A percentile compares a stretch with the other conserved stretches of the same genome.
phyloP scores from a whole-genome alignment of 164 flowering plant genomes.

The Tetracentron sinense region DNA sequence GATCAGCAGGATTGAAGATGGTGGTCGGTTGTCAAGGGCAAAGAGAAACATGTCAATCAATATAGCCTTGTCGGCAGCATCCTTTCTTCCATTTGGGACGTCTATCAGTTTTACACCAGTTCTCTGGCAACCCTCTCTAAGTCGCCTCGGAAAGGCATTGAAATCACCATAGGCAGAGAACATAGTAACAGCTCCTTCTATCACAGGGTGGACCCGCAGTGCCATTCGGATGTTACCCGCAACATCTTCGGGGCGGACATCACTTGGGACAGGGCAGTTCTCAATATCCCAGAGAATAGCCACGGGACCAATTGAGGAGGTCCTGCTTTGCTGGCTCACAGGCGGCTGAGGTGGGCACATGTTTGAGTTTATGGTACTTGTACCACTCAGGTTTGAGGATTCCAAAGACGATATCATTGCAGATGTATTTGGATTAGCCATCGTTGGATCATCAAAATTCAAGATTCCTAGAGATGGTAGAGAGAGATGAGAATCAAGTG shows the following conservation, averaged over 20 bases:
- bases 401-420: conserved; percentile 14
- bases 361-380: conserved; percentile 21
- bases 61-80: conserved; percentile 98
- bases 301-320: conserved; percentile 48
- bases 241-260: conserved; percentile 91
- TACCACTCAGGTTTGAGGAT: conserved; percentile 8
- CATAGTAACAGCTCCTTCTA: conserved; percentile 69
- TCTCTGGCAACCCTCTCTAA: conserved; percentile 95
- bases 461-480: conserved; percentile 18
- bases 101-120: conserved; percentile 94
- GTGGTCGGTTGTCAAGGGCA: conserved; percentile 94
- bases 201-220: conserved; percentile 72
- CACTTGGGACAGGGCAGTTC: conserved; percentile 91
- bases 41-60: conserved; percentile 94
- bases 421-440: conserved; percentile 14
- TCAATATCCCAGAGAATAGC: conserved; percentile 98
- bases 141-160: conserved; percentile 80
- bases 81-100: conserved; percentile 98
- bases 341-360: conserved; percentile 18
- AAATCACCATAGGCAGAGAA: conserved; percentile 97
- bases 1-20: conserved; percentile 83
- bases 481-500: not conserved
- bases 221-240: conserved; percentile 95
- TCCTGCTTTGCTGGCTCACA: conserved; percentile 27
- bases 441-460: conserved; percentile 4